Evolutionary conservation across 495 filamentous ascomycete species (phyloP).

Genomic region (Viridothelium virens): DNA sequence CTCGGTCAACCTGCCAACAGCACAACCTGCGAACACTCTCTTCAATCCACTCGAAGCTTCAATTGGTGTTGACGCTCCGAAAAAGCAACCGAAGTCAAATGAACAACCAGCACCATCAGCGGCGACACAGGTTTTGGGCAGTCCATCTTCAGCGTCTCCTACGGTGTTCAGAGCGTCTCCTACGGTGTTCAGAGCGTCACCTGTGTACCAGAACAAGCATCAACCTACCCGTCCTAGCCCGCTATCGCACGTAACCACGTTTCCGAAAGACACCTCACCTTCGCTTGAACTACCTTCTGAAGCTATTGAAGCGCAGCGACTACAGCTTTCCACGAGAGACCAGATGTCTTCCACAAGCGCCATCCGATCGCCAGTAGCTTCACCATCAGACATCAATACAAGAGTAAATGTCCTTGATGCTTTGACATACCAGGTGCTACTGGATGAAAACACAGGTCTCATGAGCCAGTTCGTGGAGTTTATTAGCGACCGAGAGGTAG

Average conservation of each 20-base stretch:
- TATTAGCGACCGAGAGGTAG: slow-evolving; percentile 16
- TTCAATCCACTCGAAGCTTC: not conserved
- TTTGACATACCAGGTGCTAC: slow-evolving; percentile 19
- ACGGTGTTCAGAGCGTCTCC: not conserved
- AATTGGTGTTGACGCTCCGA: not conserved
- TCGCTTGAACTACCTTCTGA: not conserved
- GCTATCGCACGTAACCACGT: slow-evolving; percentile 3
- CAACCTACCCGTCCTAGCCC: slow-evolving; percentile 1
- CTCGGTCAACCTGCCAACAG: not conserved
- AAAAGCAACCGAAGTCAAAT: not conserved
- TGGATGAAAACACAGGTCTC: slow-evolving; percentile 17
- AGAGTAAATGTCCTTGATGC: slow-evolving; percentile 5
- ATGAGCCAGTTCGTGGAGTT: slow-evolving; percentile 26
- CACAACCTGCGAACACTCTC: not conserved
- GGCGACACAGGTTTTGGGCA: not conserved
- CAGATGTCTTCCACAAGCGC: not conserved
- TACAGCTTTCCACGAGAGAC: not conserved
- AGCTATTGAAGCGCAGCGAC: not conserved
- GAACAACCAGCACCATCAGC: not conserved
- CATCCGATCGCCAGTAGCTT: not conserved
- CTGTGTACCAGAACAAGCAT: not conserved
- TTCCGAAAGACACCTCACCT: not conserved
- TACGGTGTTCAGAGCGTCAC: not conserved
- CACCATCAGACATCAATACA: not conserved
- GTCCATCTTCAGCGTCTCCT: not conserved